A percentile compares a stretch with the other conserved stretches of the same genome.
Evolutionary conservation across 257 asterid genomes (phyloP).

Genomic region (Ehretia macrophylla): DNA sequence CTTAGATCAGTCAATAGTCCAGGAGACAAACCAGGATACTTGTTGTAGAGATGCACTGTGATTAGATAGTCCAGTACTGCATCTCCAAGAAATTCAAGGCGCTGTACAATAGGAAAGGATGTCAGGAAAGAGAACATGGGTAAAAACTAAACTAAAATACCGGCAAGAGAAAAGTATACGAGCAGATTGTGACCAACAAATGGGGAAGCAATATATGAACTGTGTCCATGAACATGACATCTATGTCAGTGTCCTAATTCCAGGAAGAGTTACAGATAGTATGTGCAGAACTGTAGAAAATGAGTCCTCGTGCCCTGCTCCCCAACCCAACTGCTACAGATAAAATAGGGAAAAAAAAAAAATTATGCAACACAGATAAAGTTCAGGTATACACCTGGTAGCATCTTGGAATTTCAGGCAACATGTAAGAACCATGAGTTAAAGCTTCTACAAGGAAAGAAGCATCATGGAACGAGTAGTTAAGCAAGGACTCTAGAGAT

Average conservation of each 20-base stretch:
- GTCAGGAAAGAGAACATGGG: not conserved
- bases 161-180: not conserved
- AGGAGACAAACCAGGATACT: slow-evolving; percentile 58
- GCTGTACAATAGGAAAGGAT: slow-evolving; percentile 29
- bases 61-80: slow-evolving; percentile 72
- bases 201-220: too few relatives aligned
- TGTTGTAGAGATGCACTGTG: slow-evolving; percentile 47
- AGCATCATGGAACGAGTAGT: slow-evolving; percentile 52
- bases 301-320: not conserved
- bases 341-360: not conserved
- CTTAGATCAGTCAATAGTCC: slow-evolving; percentile 78
- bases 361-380: slow-evolving; percentile 4
- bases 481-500: slow-evolving; percentile 43
- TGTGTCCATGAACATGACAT: too few relatives aligned
- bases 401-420: slow-evolving; percentile 77
- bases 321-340: not conserved
- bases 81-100: slow-evolving; percentile 89
- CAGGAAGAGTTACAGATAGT: too few relatives aligned
- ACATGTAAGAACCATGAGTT: slow-evolving; percentile 91
- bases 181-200: too few relatives aligned
- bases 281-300: too few relatives aligned
- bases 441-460: slow-evolving; percentile 81
- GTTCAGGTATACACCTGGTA: slow-evolving; percentile 52
- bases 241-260: too few relatives aligned
- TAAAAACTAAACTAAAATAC: not conserved